A percentile compares a stretch with the other conserved stretches of the same genome.
These are phyloP conservation scores for Quercus tomentella DNA, from an alignment of 331 rosid genomes.

Conservation along the genomic window DNA sequence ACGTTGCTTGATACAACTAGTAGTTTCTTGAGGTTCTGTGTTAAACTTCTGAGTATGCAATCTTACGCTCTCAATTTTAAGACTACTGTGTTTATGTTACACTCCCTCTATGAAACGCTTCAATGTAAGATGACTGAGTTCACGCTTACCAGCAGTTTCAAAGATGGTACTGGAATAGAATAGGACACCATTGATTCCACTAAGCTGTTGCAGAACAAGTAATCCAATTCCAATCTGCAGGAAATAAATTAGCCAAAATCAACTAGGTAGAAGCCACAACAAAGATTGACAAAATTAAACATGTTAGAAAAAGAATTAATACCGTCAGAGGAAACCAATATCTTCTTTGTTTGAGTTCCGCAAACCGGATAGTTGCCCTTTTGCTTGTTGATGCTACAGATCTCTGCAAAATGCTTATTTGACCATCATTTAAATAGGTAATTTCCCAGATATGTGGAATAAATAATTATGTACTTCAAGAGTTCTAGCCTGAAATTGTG, in stretches of 20 bases:
- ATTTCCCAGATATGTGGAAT: conserved; percentile 5
- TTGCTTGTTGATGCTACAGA: conserved; percentile 62
- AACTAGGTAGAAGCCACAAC: not conserved
- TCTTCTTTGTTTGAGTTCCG: conserved; percentile 82
- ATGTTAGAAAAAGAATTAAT: conserved; percentile 14
- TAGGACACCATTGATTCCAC: conserved; percentile 84
- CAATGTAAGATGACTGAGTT: not conserved
- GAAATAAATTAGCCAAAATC: conserved; percentile 23
- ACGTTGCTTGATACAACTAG: not conserved
- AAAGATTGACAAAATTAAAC: conserved; percentile 11
- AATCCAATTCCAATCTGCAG: conserved; percentile 87
- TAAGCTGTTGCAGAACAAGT: conserved; percentile 86
- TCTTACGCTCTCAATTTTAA: not conserved
- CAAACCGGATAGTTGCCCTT: conserved; percentile 64
- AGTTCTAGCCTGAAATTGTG: conserved; percentile 2
- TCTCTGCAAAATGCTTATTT: conserved; percentile 43
- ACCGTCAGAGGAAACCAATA: conserved; percentile 96
- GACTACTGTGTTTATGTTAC: not conserved
- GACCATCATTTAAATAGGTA: not conserved
- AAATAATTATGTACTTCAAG: not conserved
- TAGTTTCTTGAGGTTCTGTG: not conserved
- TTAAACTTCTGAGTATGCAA: conserved; percentile 4
- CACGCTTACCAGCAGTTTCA: conserved; percentile 60
- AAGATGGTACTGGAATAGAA: conserved; percentile 90
- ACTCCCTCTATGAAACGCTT: conserved; percentile 4